These are phyloP conservation scores for Penicillium sp. DNA, from an alignment of 2,329 filamentous ascomycete species.

Conservation along the genomic window DNA sequence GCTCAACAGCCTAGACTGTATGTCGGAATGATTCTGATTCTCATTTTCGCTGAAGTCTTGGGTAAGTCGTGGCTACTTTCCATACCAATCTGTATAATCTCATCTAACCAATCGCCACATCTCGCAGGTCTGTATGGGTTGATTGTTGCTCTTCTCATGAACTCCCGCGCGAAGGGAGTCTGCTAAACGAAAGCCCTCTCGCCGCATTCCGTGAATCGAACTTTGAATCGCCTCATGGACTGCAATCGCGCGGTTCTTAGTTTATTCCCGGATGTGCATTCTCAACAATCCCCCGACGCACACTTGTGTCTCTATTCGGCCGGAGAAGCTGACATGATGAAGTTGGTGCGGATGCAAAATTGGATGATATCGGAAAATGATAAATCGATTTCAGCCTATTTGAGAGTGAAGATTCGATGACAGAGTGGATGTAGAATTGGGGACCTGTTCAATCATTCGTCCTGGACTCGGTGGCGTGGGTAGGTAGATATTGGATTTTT, in stretches of 20 bases:
- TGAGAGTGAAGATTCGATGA: conserved; percentile 16
- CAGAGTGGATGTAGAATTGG: conserved; percentile 22
- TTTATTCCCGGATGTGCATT: conserved; percentile 7
- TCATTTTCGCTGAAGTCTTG: conserved; percentile 99
- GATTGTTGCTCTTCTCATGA: conserved; percentile 99
- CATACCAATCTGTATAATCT: conserved; percentile 26
- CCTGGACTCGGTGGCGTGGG: conserved; percentile 19
- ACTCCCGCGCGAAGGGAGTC: conserved; percentile 75
- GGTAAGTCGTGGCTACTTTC: conserved; percentile 57
- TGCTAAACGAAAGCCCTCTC: conserved; percentile 51
- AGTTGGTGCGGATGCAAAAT: conserved; percentile 14
- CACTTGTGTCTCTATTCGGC: conserved; percentile 1
- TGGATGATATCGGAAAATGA: conserved; percentile 19
- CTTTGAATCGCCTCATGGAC: conserved; percentile 12
- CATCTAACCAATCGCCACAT: background rate
- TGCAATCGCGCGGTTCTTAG: conserved; percentile 3
- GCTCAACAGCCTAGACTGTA: conserved; percentile 64
- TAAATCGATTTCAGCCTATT: conserved; percentile 18
- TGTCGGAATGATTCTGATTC: conserved; percentile 97
- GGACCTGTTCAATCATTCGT: conserved; percentile 8
- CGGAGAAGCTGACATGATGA: conserved; percentile 9
- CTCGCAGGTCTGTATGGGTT: conserved; percentile 88
- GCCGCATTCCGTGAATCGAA: conserved; percentile 9
- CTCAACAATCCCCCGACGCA: conserved; percentile 4
- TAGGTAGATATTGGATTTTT: conserved; percentile 29